A percentile compares a stretch with the other conserved stretches of the same genome.
Conservation (phyloP, 2,329 filamentous ascomycete genomes). For the Xylariaceae sp. region DNA sequence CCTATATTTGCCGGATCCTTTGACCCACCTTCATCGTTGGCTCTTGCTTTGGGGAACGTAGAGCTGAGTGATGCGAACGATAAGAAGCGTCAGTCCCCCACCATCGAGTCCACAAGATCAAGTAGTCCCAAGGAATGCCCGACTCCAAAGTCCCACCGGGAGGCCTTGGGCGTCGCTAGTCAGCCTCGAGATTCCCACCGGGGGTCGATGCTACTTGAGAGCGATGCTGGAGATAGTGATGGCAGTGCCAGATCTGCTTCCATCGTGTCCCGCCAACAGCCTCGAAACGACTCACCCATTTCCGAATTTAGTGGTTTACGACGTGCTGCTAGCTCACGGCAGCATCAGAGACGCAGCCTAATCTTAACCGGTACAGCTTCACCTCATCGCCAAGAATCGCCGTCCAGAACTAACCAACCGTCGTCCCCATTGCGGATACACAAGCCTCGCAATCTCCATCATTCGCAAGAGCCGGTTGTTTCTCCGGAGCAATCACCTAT, state of each 20-base stretch:
- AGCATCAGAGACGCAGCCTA: conserved; percentile 84
- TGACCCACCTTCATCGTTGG: conserved; percentile 59
- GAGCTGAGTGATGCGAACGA: conserved; percentile 45
- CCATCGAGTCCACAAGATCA: conserved; percentile 77
- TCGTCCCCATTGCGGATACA: conserved; percentile 85
- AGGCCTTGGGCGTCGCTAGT: conserved; percentile 57
- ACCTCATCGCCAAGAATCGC: conserved; percentile 84
- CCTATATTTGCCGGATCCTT: conserved; percentile 60
- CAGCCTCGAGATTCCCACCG: conserved; percentile 69
- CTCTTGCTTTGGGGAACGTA: conserved; percentile 54
- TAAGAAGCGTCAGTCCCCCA: conserved; percentile 54
- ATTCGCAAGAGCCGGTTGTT: conserved; percentile 65
- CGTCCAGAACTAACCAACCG: conserved; percentile 72
- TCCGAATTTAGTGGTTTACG: conserved; percentile 80
- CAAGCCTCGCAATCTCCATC: conserved; percentile 71
- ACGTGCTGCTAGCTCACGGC: conserved; percentile 75
- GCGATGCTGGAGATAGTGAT: conserved; percentile 84
- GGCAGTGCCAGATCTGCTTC: conserved; percentile 84
- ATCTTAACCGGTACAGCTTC: conserved; percentile 79
- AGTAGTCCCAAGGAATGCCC: conserved; percentile 89
- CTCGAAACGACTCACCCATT: conserved; percentile 84
- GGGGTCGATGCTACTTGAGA: conserved; percentile 78
- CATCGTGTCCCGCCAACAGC: conserved; percentile 65
- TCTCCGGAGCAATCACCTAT: conserved; percentile 92
- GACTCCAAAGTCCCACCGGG: conserved; percentile 83